A percentile compares a stretch with the other conserved stretches of the same genome.
phyloP scores from a whole-genome alignment of 345 rosid species.

The Eutrema japonicum region DNA sequence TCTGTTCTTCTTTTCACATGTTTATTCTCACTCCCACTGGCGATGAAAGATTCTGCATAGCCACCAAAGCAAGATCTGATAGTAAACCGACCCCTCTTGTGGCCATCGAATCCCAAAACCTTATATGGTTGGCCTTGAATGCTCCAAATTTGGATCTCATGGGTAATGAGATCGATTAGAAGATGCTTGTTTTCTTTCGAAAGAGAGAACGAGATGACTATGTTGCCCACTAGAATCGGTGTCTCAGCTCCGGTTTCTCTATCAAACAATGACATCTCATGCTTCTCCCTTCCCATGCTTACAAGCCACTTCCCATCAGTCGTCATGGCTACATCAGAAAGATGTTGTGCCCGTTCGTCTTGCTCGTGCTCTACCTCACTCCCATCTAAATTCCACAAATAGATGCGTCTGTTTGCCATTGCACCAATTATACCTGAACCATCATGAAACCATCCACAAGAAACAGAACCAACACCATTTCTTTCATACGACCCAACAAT shows the following conservation, averaged over 20 bases:
- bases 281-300: slow-evolving; percentile 44
- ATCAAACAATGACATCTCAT: slow-evolving; percentile 49
- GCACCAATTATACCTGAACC: slow-evolving; percentile 56
- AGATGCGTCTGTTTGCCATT: slow-evolving; percentile 53
- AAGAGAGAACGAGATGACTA: slow-evolving; percentile 61
- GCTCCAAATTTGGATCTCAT: slow-evolving; percentile 60
- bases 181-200: slow-evolving; percentile 52
- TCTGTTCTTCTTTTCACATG: slow-evolving; percentile 44
- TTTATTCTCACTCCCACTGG: slow-evolving; percentile 69
- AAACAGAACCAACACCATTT: slow-evolving; percentile 50
- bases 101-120: slow-evolving; percentile 47
- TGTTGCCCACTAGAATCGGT: slow-evolving; percentile 49
- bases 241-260: slow-evolving; percentile 53
- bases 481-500: slow-evolving; percentile 51
- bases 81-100: slow-evolving; percentile 51
- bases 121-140: slow-evolving; percentile 44
- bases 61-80: slow-evolving; percentile 76
- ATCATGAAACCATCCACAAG: slow-evolving; percentile 75
- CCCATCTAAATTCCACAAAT: slow-evolving; percentile 63
- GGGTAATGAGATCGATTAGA: slow-evolving; percentile 49
- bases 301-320: slow-evolving; percentile 60
- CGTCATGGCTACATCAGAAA: slow-evolving; percentile 62
- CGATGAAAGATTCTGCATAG: slow-evolving; percentile 52
- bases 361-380: slow-evolving; percentile 53
- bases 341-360: slow-evolving; percentile 46